phyloP scores from a whole-genome alignment of 352 stramenopile genomes.

The Pythium coloratum region DNA sequence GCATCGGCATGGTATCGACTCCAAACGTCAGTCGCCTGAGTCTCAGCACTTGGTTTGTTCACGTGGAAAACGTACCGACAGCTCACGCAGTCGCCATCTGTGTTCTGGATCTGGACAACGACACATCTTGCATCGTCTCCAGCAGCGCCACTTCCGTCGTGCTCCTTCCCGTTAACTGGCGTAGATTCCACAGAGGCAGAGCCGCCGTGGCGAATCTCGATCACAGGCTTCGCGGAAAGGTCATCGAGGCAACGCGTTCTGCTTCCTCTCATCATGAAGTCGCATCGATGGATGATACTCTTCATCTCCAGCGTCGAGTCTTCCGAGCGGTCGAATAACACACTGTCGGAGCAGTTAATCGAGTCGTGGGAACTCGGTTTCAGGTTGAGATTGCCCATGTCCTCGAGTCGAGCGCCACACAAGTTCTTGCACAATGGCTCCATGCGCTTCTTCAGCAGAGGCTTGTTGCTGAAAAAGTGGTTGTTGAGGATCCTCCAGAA shows the following conservation, averaged over 20 bases:
- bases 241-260: conserved; percentile 63
- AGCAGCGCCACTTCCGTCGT: neutral
- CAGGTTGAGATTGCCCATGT: conserved; percentile 54
- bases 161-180: neutral
- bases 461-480: conserved; percentile 67
- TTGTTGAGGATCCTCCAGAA: conserved; percentile 76
- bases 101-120: conserved; percentile 25
- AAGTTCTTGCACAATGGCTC: conserved; percentile 66
- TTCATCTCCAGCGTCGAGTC: conserved; percentile 44
- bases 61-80: conserved; percentile 23
- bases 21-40: conserved; percentile 30
- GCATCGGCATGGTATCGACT: conserved; percentile 66
- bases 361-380: conserved; percentile 43
- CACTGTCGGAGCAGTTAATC: conserved; percentile 61
- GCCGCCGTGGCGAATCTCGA: conserved; percentile 42
- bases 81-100: conserved; percentile 13
- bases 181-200: neutral
- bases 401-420: conserved; percentile 66
- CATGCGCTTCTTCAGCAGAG: conserved; percentile 69
- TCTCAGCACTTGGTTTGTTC: neutral
- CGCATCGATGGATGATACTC: conserved; percentile 68
- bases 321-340: conserved; percentile 51
- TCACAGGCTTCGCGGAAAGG: conserved; percentile 40
- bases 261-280: conserved; percentile 79
- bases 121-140: neutral